These are phyloP conservation scores for Rhizoctonia solani DNA, from an alignment of 1,284 basidiomycete species.

Conservation along the genomic window DNA sequence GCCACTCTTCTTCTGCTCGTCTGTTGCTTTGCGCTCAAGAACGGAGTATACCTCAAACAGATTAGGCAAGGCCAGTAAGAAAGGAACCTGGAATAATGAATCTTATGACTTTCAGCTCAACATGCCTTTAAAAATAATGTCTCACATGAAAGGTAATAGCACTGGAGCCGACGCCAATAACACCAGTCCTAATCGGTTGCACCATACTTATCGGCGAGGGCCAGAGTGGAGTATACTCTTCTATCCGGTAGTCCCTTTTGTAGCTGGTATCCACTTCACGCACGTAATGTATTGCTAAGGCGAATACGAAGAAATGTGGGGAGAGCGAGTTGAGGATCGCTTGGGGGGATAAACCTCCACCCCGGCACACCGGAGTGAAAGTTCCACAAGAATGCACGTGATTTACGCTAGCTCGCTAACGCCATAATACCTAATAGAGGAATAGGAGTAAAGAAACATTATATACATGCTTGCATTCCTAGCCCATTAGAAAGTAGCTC, in stretches of 20 bases:
- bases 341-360: constrained; percentile 7
- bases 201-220: neutral
- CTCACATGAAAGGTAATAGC: constrained; percentile 26
- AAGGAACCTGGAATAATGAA: constrained; percentile 1
- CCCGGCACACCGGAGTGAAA: no score
- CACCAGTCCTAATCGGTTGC: constrained; percentile 19
- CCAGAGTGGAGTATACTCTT: neutral
- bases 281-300: constrained; percentile 5
- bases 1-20: constrained; percentile 38
- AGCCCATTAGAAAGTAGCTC: constrained; percentile 43
- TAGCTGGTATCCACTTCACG: neutral
- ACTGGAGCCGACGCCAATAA: constrained; percentile 31
- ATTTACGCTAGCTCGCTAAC: no score
- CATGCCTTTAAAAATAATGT: no score
- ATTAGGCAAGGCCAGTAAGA: constrained; percentile 31
- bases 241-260: neutral
- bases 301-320: neutral
- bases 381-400: neutral
- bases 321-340: no score
- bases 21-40: constrained; percentile 44
- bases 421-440: no score
- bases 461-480: neutral
- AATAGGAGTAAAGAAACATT: no score
- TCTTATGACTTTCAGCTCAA: no score
- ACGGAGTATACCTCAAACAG: constrained; percentile 45